phyloP scores from a whole-genome alignment of 768 basidiomycete genomes.

The Boletus insuetus region DNA sequence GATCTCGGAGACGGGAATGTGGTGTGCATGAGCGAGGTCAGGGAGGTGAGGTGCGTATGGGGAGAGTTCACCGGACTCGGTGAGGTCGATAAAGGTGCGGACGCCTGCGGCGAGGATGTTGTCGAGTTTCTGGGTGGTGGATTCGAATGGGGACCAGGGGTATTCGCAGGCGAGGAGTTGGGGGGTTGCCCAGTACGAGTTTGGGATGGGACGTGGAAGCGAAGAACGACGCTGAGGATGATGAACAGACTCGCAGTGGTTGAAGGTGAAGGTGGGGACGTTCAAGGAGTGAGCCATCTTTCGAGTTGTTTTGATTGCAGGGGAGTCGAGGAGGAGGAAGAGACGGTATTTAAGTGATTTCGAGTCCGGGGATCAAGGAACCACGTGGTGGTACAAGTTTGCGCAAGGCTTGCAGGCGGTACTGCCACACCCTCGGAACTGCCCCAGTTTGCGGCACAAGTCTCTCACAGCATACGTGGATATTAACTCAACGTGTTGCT shows the following conservation, averaged over 20 bases:
- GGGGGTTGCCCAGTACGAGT: constrained; percentile 81
- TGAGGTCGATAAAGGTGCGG: constrained; percentile 81
- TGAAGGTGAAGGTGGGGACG: constrained; percentile 13
- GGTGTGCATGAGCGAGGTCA: constrained; percentile 50
- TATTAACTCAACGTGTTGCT: constrained; percentile 4
- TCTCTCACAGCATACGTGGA: constrained; percentile 12
- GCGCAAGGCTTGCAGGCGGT: constrained; percentile 4
- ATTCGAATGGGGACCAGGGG: constrained; percentile 64
- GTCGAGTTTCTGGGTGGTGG: constrained; percentile 65
- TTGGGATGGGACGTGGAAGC: constrained; percentile 60
- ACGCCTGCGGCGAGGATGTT: constrained; percentile 68
- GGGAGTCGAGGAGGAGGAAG: background rate
- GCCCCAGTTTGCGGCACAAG: background rate
- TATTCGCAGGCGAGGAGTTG: constrained; percentile 78
- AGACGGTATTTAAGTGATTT: constrained; percentile 14
- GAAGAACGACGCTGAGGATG: constrained; percentile 19
- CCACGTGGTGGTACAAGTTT: too few species aligned
- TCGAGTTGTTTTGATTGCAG: constrained; percentile 2
- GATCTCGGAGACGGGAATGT: constrained; percentile 52
- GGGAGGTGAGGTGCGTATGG: constrained; percentile 60
- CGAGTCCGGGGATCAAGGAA: background rate
- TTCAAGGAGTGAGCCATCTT: constrained; percentile 5
- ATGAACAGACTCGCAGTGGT: background rate
- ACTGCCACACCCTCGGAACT: constrained; percentile 12
- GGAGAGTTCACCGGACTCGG: constrained; percentile 73